Evolutionary conservation across 2,329 filamentous ascomycete species (phyloP).

Genomic region (Colletotrichum trifolii): DNA sequence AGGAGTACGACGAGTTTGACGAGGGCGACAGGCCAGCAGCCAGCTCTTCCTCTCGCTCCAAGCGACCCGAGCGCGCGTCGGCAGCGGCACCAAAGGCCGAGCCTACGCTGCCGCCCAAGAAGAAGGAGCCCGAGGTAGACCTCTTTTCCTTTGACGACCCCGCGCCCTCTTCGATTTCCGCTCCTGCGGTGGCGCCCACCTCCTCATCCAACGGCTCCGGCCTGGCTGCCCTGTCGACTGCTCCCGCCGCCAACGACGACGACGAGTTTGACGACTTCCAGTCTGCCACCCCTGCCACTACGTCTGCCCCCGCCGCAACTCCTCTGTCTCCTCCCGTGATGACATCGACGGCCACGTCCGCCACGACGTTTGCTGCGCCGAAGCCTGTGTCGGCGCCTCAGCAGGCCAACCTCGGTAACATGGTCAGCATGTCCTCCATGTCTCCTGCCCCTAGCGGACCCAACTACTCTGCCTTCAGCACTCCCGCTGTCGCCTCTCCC

Average conservation of each 20-base stretch:
- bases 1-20: constrained; percentile 97
- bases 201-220: constrained; percentile 58
- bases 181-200: constrained; percentile 53
- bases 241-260: constrained; percentile 56
- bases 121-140: constrained; percentile 90
- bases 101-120: constrained; percentile 67
- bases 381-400: constrained; percentile 87
- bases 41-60: constrained; percentile 61
- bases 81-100: constrained; percentile 73
- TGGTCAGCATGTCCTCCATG: constrained; percentile 83
- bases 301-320: constrained; percentile 58
- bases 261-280: constrained; percentile 99
- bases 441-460: constrained; percentile 74
- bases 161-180: constrained; percentile 59
- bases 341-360: constrained; percentile 64
- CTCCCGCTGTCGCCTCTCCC: constrained; percentile 54
- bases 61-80: constrained; percentile 56
- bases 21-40: constrained; percentile 68
- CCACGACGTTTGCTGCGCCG: constrained; percentile 80
- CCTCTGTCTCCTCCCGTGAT: constrained; percentile 60
- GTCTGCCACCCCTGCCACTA: constrained; percentile 73
- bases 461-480: constrained; percentile 73
- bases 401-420: constrained; percentile 81
- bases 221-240: constrained; percentile 57
- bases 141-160: constrained; percentile 93